Evolutionary conservation across 495 filamentous ascomycete species (phyloP).

Genomic region (Cudoniella acicularis): DNA sequence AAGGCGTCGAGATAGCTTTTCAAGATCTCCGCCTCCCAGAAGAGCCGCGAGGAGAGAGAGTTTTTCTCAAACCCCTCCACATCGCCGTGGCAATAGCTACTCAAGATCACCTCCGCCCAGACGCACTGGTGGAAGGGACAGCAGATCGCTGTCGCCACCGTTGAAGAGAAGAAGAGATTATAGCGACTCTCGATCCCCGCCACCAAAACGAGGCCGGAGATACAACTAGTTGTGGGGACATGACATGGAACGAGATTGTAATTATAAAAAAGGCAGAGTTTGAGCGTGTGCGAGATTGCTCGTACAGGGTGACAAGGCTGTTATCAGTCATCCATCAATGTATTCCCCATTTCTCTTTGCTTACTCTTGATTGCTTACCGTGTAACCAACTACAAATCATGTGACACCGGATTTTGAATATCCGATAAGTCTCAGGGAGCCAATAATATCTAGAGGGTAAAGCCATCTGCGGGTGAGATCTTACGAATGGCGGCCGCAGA

Average conservation of each 20-base stretch:
- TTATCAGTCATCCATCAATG: background rate
- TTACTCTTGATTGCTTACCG: background rate
- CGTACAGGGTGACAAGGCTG: background rate
- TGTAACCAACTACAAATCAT: background rate
- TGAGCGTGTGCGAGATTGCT: background rate
- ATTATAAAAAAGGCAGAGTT: background rate
- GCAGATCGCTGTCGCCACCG: conserved; percentile 20
- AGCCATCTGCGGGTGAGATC: background rate
- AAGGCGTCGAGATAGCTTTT: conserved; percentile 15
- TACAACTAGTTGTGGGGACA: conserved; percentile 11
- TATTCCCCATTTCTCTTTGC: too few species aligned
- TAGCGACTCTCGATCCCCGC: conserved; percentile 24
- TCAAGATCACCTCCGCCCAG: conserved; percentile 19
- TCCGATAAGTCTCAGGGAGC: background rate
- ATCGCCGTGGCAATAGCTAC: conserved; percentile 17
- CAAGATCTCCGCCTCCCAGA: conserved; percentile 21
- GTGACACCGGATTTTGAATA: background rate
- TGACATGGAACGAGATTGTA: background rate
- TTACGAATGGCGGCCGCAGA: background rate
- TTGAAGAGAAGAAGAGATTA: conserved; percentile 24
- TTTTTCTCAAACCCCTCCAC: conserved; percentile 12
- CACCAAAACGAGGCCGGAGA: conserved; percentile 23
- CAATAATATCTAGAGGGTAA: background rate
- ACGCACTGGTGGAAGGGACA: conserved; percentile 11
- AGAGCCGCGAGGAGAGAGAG: conserved; percentile 6